phyloP scores from a whole-genome alignment of 495 filamentous ascomycete genomes.

The Podospora pseudoanserina region DNA sequence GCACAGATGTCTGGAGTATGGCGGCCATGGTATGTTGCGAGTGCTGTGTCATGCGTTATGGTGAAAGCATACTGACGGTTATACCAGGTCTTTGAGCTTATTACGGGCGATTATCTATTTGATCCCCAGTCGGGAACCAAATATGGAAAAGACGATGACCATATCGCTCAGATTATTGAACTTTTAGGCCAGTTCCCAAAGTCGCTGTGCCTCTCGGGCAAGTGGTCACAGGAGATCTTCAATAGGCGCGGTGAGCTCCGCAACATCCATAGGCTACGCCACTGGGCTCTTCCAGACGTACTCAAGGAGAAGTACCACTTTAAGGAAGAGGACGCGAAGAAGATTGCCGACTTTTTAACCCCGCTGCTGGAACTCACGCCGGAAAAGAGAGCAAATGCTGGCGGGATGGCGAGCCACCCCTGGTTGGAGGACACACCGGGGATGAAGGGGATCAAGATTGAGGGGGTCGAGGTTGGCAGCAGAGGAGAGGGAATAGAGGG shows the following conservation, averaged over 20 bases:
- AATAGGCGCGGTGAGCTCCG: slow-evolving; percentile 95
- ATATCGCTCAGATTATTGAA: slow-evolving; percentile 99
- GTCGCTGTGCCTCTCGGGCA: slow-evolving; percentile 81
- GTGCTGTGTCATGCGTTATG: not conserved
- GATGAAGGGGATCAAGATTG: slow-evolving; percentile 75
- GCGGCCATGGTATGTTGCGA: slow-evolving; percentile 77
- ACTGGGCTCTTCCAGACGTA: slow-evolving; percentile 95
- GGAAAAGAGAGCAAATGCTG: slow-evolving; percentile 86
- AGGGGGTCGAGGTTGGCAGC: slow-evolving; percentile 68
- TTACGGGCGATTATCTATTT: slow-evolving; percentile 98
- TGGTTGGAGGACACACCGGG: slow-evolving; percentile 81
- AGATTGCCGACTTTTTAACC: slow-evolving; percentile 78
- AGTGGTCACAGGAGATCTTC: slow-evolving; percentile 99
- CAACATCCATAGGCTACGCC: slow-evolving; percentile 94
- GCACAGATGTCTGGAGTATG: slow-evolving; percentile 99
- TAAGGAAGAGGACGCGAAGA: slow-evolving; percentile 66
- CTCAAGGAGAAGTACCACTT: slow-evolving; percentile 97
- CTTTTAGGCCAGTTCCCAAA: slow-evolving; percentile 92
- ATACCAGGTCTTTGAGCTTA: slow-evolving; percentile 88
- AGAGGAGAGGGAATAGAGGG: slow-evolving; percentile 93
- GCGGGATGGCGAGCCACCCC: slow-evolving; percentile 80
- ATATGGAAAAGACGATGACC: slow-evolving; percentile 99
- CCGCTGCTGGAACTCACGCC: slow-evolving; percentile 92
- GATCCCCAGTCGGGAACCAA: slow-evolving; percentile 98
- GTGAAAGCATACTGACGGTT: slow-evolving; percentile 4